Percentiles rank a stretch among this genome's conserved stretches.
These are phyloP conservation scores for Ilex asprella DNA, from an alignment of 257 asterid genomes.

Conservation along the genomic window DNA sequence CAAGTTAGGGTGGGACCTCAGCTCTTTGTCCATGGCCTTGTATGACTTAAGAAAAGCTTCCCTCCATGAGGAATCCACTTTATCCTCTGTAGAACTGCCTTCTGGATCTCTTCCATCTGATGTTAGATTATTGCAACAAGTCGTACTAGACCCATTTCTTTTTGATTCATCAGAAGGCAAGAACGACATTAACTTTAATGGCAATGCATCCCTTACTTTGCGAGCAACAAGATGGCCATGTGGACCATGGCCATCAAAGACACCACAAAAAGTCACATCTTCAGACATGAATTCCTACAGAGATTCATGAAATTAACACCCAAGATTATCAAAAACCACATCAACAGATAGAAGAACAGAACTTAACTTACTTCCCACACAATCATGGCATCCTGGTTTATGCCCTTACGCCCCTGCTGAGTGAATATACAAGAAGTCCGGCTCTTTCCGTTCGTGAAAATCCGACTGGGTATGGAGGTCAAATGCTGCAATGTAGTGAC, in stretches of 20 bases:
- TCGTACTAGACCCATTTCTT: constrained; percentile 42
- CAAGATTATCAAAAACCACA: not conserved
- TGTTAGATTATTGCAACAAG: constrained; percentile 56
- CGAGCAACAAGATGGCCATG: constrained; percentile 95
- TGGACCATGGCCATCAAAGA: constrained; percentile 97
- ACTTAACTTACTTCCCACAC: constrained; percentile 84
- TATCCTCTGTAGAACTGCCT: constrained; percentile 37
- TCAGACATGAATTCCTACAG: constrained; percentile 81
- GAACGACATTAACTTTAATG: constrained; percentile 55
- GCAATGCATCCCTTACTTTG: constrained; percentile 81
- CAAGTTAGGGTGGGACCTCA: constrained; percentile 78
- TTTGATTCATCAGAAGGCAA: constrained; percentile 52
- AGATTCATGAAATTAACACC: constrained; percentile 12
- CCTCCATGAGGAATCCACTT: constrained; percentile 56
- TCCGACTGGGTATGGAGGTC: constrained; percentile 70
- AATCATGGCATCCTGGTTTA: constrained; percentile 97
- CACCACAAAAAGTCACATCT: constrained; percentile 82
- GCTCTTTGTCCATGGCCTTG: constrained; percentile 90
- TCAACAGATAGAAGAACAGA: not conserved
- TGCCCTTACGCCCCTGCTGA: constrained; percentile 98
- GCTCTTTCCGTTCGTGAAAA: constrained; percentile 72
- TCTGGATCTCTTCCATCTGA: constrained; percentile 71
- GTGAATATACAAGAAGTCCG: constrained; percentile 83
- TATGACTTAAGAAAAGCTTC: constrained; percentile 86
- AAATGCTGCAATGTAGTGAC: constrained; percentile 60